Evolutionary conservation across 2,329 filamentous ascomycete genomes (phyloP).

Genomic region (Cercospora brassicicola): DNA sequence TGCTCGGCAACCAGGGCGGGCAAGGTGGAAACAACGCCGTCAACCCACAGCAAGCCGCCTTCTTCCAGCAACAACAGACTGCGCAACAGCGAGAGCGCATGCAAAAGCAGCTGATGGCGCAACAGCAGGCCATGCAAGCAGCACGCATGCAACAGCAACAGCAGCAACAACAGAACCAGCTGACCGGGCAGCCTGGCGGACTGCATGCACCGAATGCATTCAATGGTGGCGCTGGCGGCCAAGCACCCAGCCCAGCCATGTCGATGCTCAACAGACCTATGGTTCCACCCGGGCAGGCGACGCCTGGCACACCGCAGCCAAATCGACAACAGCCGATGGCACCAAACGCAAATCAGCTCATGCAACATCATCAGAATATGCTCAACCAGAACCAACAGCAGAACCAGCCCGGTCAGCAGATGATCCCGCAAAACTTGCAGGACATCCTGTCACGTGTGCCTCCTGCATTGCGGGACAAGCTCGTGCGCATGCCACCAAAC

Average conservation of each 20-base stretch:
- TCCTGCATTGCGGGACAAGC: slow-evolving; percentile 22
- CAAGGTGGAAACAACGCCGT: slow-evolving; percentile 24
- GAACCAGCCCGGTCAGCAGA: slow-evolving; percentile 29
- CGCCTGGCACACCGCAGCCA: slow-evolving; percentile 38
- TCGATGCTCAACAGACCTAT: slow-evolving; percentile 52
- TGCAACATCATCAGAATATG: slow-evolving; percentile 38
- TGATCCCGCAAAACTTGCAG: slow-evolving; percentile 17
- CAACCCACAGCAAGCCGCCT: slow-evolving; percentile 44
- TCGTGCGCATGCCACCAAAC: slow-evolving; percentile 20
- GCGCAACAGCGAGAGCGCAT: slow-evolving; percentile 47
- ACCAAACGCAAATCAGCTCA: slow-evolving; percentile 29
- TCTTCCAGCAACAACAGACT: slow-evolving; percentile 37
- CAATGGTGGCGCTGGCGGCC: slow-evolving; percentile 36
- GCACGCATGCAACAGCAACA: slow-evolving; percentile 32
- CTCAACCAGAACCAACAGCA: slow-evolving; percentile 40
- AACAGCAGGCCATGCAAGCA: slow-evolving; percentile 40
- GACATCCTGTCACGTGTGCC: slow-evolving; percentile 20
- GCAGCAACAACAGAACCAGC: slow-evolving; percentile 46
- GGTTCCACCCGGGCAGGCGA: slow-evolving; percentile 46
- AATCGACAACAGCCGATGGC: slow-evolving; percentile 34
- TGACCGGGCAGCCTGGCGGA: slow-evolving; percentile 49
- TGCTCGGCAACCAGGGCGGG: slow-evolving; percentile 36
- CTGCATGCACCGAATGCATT: slow-evolving; percentile 45
- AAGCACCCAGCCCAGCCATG: slow-evolving; percentile 47
- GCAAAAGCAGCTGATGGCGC: slow-evolving; percentile 41